Evolutionary conservation across 306 rosid genomes (phyloP), one percentile per base, ranked within the genome.

Genomic region (Urtica urens): DNA sequence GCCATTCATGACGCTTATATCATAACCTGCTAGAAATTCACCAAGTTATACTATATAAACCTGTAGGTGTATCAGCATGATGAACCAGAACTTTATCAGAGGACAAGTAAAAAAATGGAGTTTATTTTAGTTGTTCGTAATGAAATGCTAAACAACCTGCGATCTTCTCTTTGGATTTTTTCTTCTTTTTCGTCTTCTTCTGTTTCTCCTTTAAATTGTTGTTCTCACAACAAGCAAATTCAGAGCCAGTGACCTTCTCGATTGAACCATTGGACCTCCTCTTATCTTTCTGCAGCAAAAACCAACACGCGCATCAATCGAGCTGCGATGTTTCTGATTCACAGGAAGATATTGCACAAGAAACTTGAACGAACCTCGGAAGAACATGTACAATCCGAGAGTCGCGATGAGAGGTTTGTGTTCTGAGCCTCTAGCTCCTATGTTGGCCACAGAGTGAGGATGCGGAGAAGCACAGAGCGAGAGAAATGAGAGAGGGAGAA

Each of bases 371-470:
- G 44, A 65, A 81, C 95, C 95, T 79, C 42, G 10, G 46, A 13
- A 16, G n/a, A 58, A 64, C 75, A 63, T 44, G 17, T 43, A 35
- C 82, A 70, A 55, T 43, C 60, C 46, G 80, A 65, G 30, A 90
- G 80, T 49, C 41, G 82, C 31, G 92, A 66, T 41, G 70, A 68
- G 27, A 84, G 72, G 38, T 73, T 65, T 23, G 73, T 68, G 50
- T 84, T 90, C 64, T 76, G 73, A 38, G 64, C 77, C 68, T 81
- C 87, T 59, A 77, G 68, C 55, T 81, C 87, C 95, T 81, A n/a
- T 54, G 53, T 51, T 12, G 23, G 39, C 56, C 18, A 54, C 49
- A 38, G 34, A 38, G 13, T 13, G 65, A 45, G 30, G 51, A 25
- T 24, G 17, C 16, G 10, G 2, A 25, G n/a, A 13, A 33, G 25